A percentile compares a stretch with the other conserved stretches of the same genome.
These are phyloP conservation scores for Podospora bellae-mahoneyi DNA, from an alignment of 495 filamentous ascomycete species.

Conservation along the genomic window DNA sequence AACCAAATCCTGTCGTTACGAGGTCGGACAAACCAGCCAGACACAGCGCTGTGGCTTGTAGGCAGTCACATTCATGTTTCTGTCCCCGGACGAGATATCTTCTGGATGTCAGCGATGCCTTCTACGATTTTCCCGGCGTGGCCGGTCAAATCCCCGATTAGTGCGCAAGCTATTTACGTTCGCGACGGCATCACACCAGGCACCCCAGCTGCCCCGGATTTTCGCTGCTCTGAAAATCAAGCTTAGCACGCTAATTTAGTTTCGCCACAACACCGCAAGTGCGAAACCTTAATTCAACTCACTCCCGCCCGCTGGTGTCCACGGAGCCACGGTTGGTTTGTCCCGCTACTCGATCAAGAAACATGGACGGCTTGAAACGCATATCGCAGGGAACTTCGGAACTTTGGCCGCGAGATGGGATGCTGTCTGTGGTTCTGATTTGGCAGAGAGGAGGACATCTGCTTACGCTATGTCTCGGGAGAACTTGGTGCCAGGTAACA, in stretches of 20 bases:
- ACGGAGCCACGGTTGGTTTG: neutral
- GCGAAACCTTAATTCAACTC: constrained; percentile 29
- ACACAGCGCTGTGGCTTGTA: neutral
- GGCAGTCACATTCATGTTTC: neutral
- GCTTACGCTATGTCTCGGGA: neutral
- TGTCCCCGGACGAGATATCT: neutral
- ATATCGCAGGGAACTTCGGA: neutral
- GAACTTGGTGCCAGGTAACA: neutral
- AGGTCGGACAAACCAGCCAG: neutral
- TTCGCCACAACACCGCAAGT: constrained; percentile 23
- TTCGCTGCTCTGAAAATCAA: constrained; percentile 20
- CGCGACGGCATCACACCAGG: neutral
- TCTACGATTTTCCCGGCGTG: neutral
- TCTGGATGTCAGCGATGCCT: neutral
- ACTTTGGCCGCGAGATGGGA: neutral
- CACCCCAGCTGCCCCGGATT: constrained; percentile 22
- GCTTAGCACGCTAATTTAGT: constrained; percentile 25
- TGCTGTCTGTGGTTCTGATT: neutral
- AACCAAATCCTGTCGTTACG: neutral
- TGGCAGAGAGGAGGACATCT: neutral
- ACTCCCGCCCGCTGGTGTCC: constrained; percentile 1
- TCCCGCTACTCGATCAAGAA: neutral
- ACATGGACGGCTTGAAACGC: neutral
- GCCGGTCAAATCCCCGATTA: neutral
- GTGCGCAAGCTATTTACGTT: neutral